Conservation (phyloP, 2,329 filamentous ascomycete species). For the Paramyrothecium sp. region DNA sequence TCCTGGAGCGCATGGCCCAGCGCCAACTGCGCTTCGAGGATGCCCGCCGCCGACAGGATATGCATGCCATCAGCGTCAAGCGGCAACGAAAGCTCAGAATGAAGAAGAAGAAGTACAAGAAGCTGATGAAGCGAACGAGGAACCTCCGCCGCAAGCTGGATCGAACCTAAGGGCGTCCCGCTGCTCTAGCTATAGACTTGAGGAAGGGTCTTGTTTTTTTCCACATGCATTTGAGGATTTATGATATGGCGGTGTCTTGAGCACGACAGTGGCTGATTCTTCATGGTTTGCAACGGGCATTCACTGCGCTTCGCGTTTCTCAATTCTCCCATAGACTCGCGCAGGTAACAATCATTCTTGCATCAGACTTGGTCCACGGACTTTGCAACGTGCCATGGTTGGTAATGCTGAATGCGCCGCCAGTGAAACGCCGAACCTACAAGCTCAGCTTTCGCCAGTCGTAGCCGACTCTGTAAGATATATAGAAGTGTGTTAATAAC, state of each 20-base stretch:
- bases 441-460: background rate
- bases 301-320: conserved; percentile 21
- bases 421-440: background rate
- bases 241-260: conserved; percentile 24
- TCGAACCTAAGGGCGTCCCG: conserved; percentile 45
- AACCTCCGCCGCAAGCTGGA: conserved; percentile 84
- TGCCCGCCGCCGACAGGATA: conserved; percentile 49
- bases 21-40: conserved; percentile 62
- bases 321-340: conserved; percentile 29
- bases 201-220: conserved; percentile 16
- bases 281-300: conserved; percentile 23
- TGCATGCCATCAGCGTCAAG: conserved; percentile 87
- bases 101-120: conserved; percentile 99
- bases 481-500: background rate
- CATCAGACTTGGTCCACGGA: conserved; percentile 4
- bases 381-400: background rate
- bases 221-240: conserved; percentile 19
- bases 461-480: background rate
- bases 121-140: conserved; percentile 90
- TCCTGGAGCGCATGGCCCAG: conserved; percentile 68
- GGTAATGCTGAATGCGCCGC: background rate
- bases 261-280: conserved; percentile 25
- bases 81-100: conserved; percentile 94
- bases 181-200: conserved; percentile 7
- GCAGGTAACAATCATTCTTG: conserved; percentile 29